Evolutionary conservation across 768 basidiomycete species (phyloP), one percentile per base, ranked within the genome.

Genomic region (Pleurotus djamor): DNA sequence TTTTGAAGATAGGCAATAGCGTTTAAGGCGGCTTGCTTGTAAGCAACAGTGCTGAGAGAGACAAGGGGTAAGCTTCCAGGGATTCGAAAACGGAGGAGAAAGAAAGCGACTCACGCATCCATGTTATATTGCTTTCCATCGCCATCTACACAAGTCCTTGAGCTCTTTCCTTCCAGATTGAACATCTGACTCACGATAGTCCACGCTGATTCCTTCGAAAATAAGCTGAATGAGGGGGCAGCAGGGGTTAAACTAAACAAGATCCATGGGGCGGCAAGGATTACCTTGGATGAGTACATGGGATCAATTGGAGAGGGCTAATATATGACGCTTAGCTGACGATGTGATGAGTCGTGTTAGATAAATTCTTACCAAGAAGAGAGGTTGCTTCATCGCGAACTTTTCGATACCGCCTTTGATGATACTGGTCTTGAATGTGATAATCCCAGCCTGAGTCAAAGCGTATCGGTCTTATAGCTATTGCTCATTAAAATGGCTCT

Each of bases 11-110:
- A 92, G 2, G 81, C 80, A 54, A 92, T 91, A 2, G 87, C 81
- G 64, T 91, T 91, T 57, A 91, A 72, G 0, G 90, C 88, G 4
- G 91, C 90, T 71, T 89, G 88, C 67, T 92, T 91, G 69, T 88
- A 92, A 2, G 91, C 89, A 14, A 89, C 87, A 17, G 88, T 83
- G 0, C 86, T 88, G 52, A 34, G 36, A 17, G n/a, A 37, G 1
- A 16, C 8, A n/a, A 52, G 48, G 45, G 51, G 43, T 5, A 56
- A 28, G 21, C 21, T 2, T 14, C 48, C 34, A 59, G 48, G 10
- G 33, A 13, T 28, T 28, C 21, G 21, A 1, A 28, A 28, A 28
- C 1, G 21, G 3, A 28, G 21, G 3, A 28, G 21, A 28, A 28
- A 28, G 21, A 28, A 28, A 3, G 21, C 21, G 3, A 64, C 83